A percentile compares a stretch with the other conserved stretches of the same genome.
Evolutionary conservation across 2,329 filamentous ascomycete species (phyloP).

Genomic region (Chaetomiaceae sp.): DNA sequence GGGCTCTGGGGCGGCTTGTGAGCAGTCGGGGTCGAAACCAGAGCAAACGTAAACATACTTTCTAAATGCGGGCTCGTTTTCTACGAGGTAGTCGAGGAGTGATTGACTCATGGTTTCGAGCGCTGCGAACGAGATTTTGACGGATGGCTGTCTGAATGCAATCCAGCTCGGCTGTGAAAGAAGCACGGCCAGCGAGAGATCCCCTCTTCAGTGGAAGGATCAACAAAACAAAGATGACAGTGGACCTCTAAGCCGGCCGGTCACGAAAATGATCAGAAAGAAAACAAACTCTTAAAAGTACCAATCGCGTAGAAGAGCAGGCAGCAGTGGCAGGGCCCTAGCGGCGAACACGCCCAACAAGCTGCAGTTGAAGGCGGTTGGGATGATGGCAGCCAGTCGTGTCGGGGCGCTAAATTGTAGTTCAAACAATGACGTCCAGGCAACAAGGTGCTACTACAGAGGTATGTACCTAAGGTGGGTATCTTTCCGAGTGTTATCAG

Average conservation of each 20-base stretch:
- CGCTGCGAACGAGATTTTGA: background rate
- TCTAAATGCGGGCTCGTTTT: constrained; percentile 31
- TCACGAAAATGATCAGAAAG: background rate
- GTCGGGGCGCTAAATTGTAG: too few relatives aligned
- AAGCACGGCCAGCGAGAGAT: too few relatives aligned
- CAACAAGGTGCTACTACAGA: background rate
- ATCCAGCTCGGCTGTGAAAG: too few relatives aligned
- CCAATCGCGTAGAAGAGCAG: background rate
- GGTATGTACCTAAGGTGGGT: too few relatives aligned
- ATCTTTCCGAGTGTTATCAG: too few relatives aligned
- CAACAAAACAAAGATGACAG: too few relatives aligned
- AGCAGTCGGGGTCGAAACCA: background rate
- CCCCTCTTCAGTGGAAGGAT: too few relatives aligned
- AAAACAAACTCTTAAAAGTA: background rate
- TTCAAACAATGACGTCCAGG: constrained; percentile 16
- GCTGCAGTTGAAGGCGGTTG: background rate
- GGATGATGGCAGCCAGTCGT: background rate
- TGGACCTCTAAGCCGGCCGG: too few relatives aligned
- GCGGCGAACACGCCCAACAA: background rate
- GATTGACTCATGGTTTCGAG: constrained; percentile 12
- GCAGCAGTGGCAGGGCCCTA: constrained; percentile 4
- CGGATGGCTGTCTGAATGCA: background rate
- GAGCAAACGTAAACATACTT: constrained; percentile 24
- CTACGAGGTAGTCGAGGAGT: constrained; percentile 30
- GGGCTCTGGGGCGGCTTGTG: constrained; percentile 26